These are phyloP conservation scores for Durotheca rogersii DNA, from an alignment of 495 filamentous ascomycete species.

Conservation along the genomic window DNA sequence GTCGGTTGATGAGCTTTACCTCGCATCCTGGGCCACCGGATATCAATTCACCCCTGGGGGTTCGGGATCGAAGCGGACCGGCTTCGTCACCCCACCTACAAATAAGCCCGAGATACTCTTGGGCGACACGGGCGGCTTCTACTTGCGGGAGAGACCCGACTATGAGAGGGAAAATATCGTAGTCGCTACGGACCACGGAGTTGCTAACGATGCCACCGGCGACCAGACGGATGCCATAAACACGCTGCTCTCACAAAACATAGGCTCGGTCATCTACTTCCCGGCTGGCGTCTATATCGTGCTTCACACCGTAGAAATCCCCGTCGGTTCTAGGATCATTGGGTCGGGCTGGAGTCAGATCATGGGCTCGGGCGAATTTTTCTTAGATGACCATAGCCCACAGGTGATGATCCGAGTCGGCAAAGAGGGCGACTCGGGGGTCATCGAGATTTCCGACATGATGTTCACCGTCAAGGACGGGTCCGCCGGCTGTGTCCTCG, in stretches of 20 bases:
- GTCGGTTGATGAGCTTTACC: too few relatives aligned
- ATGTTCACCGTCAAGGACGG: slow-evolving; percentile 33
- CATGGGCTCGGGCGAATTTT: slow-evolving; percentile 39
- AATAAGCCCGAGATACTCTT: too few relatives aligned
- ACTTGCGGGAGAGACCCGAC: too few relatives aligned
- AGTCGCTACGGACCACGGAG: background rate
- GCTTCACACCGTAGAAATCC: slow-evolving; percentile 40
- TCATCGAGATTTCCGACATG: slow-evolving; percentile 54
- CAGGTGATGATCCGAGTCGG: slow-evolving; percentile 52
- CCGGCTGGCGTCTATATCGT: slow-evolving; percentile 39
- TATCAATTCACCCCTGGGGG: too few relatives aligned
- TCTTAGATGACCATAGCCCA: slow-evolving; percentile 46
- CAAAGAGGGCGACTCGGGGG: slow-evolving; percentile 50
- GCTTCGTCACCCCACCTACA: too few relatives aligned
- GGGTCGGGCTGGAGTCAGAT: slow-evolving; percentile 38
- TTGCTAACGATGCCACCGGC: slow-evolving; percentile 3
- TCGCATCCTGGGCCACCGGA: too few relatives aligned
- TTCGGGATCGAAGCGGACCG: too few relatives aligned
- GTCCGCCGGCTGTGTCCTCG: slow-evolving; percentile 35
- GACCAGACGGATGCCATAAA: slow-evolving; percentile 14
- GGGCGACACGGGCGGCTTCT: too few relatives aligned
- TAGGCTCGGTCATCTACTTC: slow-evolving; percentile 18
- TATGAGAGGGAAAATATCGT: background rate
- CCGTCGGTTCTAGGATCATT: slow-evolving; percentile 44
- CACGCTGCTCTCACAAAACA: background rate